phyloP scores from a whole-genome alignment of 2,329 filamentous ascomycete genomes.

The Aspergillus spinulosporus region DNA sequence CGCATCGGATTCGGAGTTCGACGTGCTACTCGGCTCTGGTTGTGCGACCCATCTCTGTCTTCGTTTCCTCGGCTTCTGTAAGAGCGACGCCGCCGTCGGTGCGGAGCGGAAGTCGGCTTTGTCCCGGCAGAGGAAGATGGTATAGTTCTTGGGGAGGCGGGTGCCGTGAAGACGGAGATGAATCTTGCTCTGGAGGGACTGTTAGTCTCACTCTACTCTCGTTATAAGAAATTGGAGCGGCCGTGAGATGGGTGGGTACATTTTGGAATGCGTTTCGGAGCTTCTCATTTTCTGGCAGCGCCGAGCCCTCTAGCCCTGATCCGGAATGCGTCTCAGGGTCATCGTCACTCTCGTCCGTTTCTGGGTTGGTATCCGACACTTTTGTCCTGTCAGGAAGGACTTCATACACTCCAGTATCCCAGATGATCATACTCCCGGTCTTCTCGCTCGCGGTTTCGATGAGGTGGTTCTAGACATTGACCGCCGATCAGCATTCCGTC shows the following conservation, averaged over 20 bases:
- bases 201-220: neutral
- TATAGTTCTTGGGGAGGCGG: constrained; percentile 56
- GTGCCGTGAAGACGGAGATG: constrained; percentile 56
- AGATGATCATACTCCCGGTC: constrained; percentile 62
- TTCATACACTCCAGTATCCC: constrained; percentile 63
- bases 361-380: constrained; percentile 30
- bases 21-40: neutral
- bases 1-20: neutral
- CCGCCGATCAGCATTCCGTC: neutral
- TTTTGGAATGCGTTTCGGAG: constrained; percentile 54
- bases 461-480: constrained; percentile 55
- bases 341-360: constrained; percentile 35
- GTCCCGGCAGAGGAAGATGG: constrained; percentile 54
- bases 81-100: neutral
- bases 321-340: neutral
- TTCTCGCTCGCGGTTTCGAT: constrained; percentile 57
- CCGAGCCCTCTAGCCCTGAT: neutral
- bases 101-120: constrained; percentile 25
- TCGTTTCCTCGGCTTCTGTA: constrained; percentile 23
- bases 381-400: constrained; percentile 50
- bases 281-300: constrained; percentile 42
- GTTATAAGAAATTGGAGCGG: neutral
- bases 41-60: constrained; percentile 8
- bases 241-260: constrained; percentile 22
- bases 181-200: constrained; percentile 52